phyloP scores from a whole-genome alignment of 1,284 basidiomycete species.

The Tremellales sp. region DNA sequence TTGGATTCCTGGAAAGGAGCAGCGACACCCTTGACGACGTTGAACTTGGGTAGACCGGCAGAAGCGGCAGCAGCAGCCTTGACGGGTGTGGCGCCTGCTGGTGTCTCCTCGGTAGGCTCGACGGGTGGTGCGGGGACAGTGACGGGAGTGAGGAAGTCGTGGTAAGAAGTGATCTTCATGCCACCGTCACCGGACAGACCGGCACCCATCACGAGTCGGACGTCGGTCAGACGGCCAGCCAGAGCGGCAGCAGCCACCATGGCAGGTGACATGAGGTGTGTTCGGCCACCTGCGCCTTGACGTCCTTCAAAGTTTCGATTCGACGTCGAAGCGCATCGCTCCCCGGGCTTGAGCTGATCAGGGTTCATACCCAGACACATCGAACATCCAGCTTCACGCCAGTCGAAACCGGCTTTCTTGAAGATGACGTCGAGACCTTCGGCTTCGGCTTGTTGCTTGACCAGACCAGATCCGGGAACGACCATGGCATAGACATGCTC shows the following conservation, averaged over 20 bases:
- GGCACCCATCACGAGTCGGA: slow-evolving; percentile 69
- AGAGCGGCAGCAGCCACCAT: slow-evolving; percentile 95
- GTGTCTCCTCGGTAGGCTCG: slow-evolving; percentile 36
- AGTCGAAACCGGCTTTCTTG: slow-evolving; percentile 93
- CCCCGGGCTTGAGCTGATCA: slow-evolving; percentile 81
- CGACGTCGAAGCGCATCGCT: slow-evolving; percentile 92
- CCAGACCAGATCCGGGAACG: slow-evolving; percentile 88
- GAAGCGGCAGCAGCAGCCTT: slow-evolving; percentile 58
- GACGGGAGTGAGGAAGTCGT: slow-evolving; percentile 73
- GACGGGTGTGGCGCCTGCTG: slow-evolving; percentile 46
- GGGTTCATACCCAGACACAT: slow-evolving; percentile 99
- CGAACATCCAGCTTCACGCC: slow-evolving; percentile 95
- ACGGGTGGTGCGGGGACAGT: slow-evolving; percentile 60
- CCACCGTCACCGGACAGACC: slow-evolving; percentile 48
- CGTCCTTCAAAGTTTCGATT: slow-evolving; percentile 96
- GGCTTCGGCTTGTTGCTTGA: slow-evolving; percentile 91
- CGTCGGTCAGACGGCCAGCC: slow-evolving; percentile 81
- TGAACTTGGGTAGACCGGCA: slow-evolving; percentile 67
- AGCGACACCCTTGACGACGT: slow-evolving; percentile 72
- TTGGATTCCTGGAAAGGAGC: slow-evolving; percentile 89
- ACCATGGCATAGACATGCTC: slow-evolving; percentile 83
- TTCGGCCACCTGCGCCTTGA: slow-evolving; percentile 86
- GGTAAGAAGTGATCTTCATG: slow-evolving; percentile 64
- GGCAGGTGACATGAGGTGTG: slow-evolving; percentile 87
- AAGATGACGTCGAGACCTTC: slow-evolving; percentile 88